These are phyloP conservation scores for Breviolum minutum DNA, from an alignment of 73 alveolate species.

Conservation along the genomic window DNA sequence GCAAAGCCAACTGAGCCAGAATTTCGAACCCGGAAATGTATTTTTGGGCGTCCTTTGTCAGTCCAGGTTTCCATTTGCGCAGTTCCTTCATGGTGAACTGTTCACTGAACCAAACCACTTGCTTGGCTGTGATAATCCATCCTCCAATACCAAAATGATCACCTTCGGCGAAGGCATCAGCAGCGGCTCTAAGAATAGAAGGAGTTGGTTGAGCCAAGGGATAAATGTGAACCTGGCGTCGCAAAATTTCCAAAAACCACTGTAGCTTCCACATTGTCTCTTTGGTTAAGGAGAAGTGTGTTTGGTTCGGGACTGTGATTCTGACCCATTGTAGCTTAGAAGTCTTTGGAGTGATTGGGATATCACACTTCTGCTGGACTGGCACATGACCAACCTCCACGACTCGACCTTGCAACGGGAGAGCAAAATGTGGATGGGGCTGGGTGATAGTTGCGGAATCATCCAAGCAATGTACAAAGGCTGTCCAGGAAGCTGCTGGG, in stretches of 20 bases:
- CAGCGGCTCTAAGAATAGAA: neutral
- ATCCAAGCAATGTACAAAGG: neutral
- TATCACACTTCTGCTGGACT: neutral
- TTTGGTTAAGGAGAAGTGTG: neutral
- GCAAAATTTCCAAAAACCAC: neutral
- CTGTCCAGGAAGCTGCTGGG: neutral
- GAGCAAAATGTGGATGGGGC: neutral
- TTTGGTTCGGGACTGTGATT: neutral
- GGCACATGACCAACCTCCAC: neutral
- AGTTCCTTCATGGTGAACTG: neutral
- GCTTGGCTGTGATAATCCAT: neutral
- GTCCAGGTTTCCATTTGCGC: neutral
- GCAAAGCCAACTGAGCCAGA: slow-evolving; percentile 10
- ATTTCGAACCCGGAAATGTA: neutral
- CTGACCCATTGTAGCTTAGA: neutral
- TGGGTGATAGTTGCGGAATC: neutral
- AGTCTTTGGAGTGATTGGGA: neutral
- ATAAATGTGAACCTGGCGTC: neutral
- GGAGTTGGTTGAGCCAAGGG: neutral
- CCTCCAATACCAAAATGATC: neutral
- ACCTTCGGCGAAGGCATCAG: slow-evolving; percentile 9
- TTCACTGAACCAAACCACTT: slow-evolving; percentile 15
- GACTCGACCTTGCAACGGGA: neutral
- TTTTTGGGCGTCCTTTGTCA: neutral
- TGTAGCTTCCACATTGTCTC: neutral